Conservation (phyloP, 2,329 filamentous ascomycete species). For the Fusarium keratoplasticum region DNA sequence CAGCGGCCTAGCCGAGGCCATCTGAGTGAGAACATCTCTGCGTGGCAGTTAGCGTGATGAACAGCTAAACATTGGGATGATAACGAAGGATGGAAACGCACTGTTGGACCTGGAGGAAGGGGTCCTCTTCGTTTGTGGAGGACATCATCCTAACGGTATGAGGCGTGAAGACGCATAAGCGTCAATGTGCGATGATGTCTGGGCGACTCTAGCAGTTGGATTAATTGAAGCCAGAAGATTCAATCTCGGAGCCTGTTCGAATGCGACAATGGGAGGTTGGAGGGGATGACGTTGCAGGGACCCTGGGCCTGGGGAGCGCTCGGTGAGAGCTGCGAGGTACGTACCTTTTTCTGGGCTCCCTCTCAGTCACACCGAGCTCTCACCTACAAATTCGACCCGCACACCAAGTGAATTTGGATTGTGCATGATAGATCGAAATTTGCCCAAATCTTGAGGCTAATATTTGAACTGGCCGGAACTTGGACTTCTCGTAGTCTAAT, state of each 20-base stretch:
- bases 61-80: not conserved
- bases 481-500: not conserved
- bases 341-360: conserved; percentile 15
- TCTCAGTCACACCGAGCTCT: conserved; percentile 35
- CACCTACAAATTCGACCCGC: conserved; percentile 43
- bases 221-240: conserved; percentile 13
- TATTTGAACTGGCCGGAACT: not conserved
- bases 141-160: conserved; percentile 68
- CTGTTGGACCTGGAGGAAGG: conserved; percentile 80
- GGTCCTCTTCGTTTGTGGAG: conserved; percentile 74
- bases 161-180: conserved; percentile 39
- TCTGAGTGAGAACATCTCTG: conserved; percentile 89
- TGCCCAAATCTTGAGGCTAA: not conserved
- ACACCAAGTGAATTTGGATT: conserved; percentile 39
- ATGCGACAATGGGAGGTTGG: conserved; percentile 38
- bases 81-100: conserved; percentile 50
- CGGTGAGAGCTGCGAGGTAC: conserved; percentile 30
- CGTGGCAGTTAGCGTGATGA: conserved; percentile 13
- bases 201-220: not conserved
- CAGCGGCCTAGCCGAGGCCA: conserved; percentile 83
- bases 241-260: conserved; percentile 13
- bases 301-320: conserved; percentile 10
- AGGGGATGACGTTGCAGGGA: conserved; percentile 49
- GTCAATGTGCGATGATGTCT: not conserved
- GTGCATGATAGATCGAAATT: conserved; percentile 21